A percentile compares a stretch with the other conserved stretches of the same genome.
phyloP scores from a whole-genome alignment of 257 asterid genomes.

The Ballota nigra region DNA sequence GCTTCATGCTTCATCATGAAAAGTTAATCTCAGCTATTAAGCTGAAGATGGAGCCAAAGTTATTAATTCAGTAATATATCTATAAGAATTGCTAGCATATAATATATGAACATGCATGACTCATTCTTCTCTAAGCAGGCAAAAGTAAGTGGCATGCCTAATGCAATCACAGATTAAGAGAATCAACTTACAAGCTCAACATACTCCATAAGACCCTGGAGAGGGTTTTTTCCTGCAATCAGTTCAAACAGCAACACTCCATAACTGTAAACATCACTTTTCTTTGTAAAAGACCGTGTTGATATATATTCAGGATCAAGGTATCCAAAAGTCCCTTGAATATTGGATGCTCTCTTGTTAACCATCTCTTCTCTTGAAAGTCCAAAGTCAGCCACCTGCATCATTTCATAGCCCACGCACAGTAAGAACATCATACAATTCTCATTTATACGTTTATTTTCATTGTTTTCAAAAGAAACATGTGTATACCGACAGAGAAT shows the following conservation, averaged over 20 bases:
- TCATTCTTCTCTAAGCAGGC: no score
- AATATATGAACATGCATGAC: neutral
- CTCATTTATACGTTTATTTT: neutral
- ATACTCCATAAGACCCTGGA: constrained; percentile 84
- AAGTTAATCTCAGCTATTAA: neutral
- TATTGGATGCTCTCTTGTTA: constrained; percentile 59
- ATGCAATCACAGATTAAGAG: neutral
- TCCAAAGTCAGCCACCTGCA: constrained; percentile 92
- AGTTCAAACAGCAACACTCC: constrained; percentile 93
- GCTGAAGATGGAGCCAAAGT: neutral
- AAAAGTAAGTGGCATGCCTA: neutral
- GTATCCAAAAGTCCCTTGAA: constrained; percentile 91
- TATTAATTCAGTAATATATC: neutral
- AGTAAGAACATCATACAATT: neutral
- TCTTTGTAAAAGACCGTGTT: constrained; percentile 80
- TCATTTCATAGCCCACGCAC: constrained; percentile 19
- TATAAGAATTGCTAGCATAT: neutral
- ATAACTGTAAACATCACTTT: constrained; percentile 88
- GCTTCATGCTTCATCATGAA: neutral
- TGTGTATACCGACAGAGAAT: no score
- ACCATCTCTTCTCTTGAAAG: constrained; percentile 94
- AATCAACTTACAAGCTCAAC: constrained; percentile 74
- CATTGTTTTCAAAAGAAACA: constrained; percentile 13
- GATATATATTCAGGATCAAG: constrained; percentile 96
- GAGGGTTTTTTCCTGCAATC: constrained; percentile 87